Base-by-base conservation (phyloP, 345 rosid genomes). In the Anastatica hierochuntica region DNA sequence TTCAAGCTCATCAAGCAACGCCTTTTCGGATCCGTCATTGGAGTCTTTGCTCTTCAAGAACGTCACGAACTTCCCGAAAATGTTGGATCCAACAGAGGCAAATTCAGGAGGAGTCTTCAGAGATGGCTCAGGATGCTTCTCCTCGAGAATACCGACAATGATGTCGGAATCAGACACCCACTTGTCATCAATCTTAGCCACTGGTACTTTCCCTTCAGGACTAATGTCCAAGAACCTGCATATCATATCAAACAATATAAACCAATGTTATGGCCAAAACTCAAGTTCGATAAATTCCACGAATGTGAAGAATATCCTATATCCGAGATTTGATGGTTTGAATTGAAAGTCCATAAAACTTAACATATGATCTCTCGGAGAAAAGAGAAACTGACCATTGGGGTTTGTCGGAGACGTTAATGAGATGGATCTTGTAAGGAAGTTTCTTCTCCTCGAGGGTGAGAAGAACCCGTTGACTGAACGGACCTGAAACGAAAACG, bases 111-210 rank as follows among this genome's bases (percentile, higher is more conserved):
- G 89, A 18, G 88, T 64, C 38, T 60, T 70, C 12, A 85, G 86
- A 43, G 94, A 53, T 21, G 81, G 89, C 33, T 79, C 84, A n/a
- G 95, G 97, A 43, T 69, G 77, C 60, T 83, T 94, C 74, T 88
- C 87, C 55, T 94, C 95, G 29, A 94, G 58, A 29, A 88, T 67
- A 18, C 74, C 79, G 62, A 77, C 92, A 58, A 88, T 80, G 46
- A 85, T 77, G 66, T 88, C 95, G 27, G 99, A 88, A 51, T 88
- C 97, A 56, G 85, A 1, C 38, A 85, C 82, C 95, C 95, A 94
- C 58, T 83, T 82, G 59, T 72, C 81, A 63, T 88, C 87, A 37
- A 82, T 48, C 75, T 88, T 85, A 47, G 60, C 67, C 53, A 83
- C 77, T 6, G 97, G 99, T 53, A 76, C 85, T 73, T 83, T 94